Conservation (phyloP, 2,329 filamentous ascomycete species). For the Fusarium ramigenum region DNA sequence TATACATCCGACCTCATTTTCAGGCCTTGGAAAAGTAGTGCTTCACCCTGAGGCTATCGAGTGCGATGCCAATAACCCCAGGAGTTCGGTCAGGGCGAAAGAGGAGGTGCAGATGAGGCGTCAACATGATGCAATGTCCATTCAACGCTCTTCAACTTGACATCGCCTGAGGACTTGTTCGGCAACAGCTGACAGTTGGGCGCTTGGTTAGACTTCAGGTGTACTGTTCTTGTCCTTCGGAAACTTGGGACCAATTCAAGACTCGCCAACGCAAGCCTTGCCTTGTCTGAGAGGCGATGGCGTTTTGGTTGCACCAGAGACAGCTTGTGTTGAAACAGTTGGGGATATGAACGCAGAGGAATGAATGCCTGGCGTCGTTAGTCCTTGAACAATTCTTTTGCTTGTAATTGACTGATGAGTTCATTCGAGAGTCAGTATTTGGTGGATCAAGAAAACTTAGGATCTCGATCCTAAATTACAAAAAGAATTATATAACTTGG, state of each 20-base stretch:
- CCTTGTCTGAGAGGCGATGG: accelerated
- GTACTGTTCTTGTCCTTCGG: neutral
- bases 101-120: neutral
- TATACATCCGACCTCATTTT: too few relatives aligned
- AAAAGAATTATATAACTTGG: too few relatives aligned
- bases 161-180: neutral
- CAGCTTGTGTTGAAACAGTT: neutral
- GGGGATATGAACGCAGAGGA: neutral
- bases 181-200: neutral
- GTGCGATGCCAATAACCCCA: neutral
- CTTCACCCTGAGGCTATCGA: accelerated
- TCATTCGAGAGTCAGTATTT: neutral
- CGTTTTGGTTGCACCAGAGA: neutral
- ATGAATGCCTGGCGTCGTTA: too few relatives aligned
- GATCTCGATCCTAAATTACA: accelerated
- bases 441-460: accelerated
- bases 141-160: neutral
- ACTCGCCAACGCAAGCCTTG: neutral
- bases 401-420: neutral
- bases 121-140: accelerated
- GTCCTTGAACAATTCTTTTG: neutral
- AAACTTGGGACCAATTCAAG: neutral
- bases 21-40: neutral
- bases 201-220: neutral
- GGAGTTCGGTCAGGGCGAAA: neutral